These are phyloP conservation scores for Termitomyces titanicus DNA, from an alignment of 768 basidiomycete genomes.

Conservation along the genomic window DNA sequence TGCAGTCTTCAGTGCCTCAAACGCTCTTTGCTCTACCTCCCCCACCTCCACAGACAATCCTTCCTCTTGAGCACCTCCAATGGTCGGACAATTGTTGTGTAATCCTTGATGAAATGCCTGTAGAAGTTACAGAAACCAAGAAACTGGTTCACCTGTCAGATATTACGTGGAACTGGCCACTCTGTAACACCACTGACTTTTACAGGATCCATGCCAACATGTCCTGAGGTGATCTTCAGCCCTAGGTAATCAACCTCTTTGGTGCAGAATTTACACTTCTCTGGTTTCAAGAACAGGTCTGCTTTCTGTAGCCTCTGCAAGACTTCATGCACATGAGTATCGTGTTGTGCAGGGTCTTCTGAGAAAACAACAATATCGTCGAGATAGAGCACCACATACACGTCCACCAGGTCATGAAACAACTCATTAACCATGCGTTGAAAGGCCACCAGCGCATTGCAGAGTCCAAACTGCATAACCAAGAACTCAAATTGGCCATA, in stretches of 20 bases:
- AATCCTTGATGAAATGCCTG: too few relatives aligned
- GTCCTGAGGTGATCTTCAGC: not conserved
- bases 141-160: not conserved
- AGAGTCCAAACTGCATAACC: slow-evolving; percentile 9
- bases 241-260: not conserved
- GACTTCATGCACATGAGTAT: too few relatives aligned
- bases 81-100: too few relatives aligned
- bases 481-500: too few relatives aligned
- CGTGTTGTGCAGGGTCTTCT: too few relatives aligned
- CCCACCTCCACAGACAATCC: too few relatives aligned
- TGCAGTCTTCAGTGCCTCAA: too few relatives aligned
- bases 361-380: slow-evolving; percentile 9
- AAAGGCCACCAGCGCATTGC: slow-evolving; percentile 31
- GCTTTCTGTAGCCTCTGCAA: too few relatives aligned
- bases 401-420: slow-evolving; percentile 28
- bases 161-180: not conserved
- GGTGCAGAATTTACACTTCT: too few relatives aligned
- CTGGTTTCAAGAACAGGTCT: too few relatives aligned
- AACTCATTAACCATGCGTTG: slow-evolving; percentile 33
- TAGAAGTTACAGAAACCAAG: not conserved
- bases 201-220: not conserved
- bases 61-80: too few relatives aligned
- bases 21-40: too few relatives aligned
- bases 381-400: slow-evolving; percentile 30
- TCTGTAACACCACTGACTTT: not conserved